These are phyloP conservation scores for Jackrogersella multiformis DNA, from an alignment of 495 filamentous ascomycete species.

Conservation along the genomic window DNA sequence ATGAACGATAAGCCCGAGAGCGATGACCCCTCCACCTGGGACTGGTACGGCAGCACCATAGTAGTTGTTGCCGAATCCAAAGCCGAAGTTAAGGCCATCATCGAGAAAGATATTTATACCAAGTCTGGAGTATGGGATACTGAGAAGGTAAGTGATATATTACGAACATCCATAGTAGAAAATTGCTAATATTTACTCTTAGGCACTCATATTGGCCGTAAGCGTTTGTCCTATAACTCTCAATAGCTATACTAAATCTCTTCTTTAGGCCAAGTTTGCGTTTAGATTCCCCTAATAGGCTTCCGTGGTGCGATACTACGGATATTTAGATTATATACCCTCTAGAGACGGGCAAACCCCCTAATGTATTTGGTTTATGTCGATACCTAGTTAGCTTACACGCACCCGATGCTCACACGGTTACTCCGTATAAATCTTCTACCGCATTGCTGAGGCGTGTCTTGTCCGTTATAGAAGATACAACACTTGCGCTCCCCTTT, in stretches of 20 bases:
- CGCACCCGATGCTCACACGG: neutral
- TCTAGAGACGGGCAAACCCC: neutral
- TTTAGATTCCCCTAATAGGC: constrained; percentile 48
- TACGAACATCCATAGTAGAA: neutral
- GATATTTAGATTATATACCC: neutral
- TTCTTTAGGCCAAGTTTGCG: constrained; percentile 48
- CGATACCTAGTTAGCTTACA: constrained; percentile 8
- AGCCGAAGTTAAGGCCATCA: constrained; percentile 71
- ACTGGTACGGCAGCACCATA: constrained; percentile 76
- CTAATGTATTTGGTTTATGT: constrained; percentile 15
- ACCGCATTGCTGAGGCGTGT: neutral
- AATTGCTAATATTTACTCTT: constrained; percentile 21
- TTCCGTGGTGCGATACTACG: neutral
- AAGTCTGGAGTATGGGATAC: constrained; percentile 83
- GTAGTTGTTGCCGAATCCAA: constrained; percentile 68
- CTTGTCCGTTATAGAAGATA: neutral
- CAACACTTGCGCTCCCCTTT: neutral
- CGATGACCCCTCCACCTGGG: constrained; percentile 63
- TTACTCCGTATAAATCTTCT: neutral
- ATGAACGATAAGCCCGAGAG: constrained; percentile 72
- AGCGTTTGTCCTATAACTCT: constrained; percentile 5
- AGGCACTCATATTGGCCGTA: constrained; percentile 55
- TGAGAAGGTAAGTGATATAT: constrained; percentile 64
- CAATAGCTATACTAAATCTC: constrained; percentile 23
- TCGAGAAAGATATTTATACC: constrained; percentile 79